phyloP scores from a whole-genome alignment of 768 basidiomycete genomes.

The Rhodosporidiobolus odoratus region DNA sequence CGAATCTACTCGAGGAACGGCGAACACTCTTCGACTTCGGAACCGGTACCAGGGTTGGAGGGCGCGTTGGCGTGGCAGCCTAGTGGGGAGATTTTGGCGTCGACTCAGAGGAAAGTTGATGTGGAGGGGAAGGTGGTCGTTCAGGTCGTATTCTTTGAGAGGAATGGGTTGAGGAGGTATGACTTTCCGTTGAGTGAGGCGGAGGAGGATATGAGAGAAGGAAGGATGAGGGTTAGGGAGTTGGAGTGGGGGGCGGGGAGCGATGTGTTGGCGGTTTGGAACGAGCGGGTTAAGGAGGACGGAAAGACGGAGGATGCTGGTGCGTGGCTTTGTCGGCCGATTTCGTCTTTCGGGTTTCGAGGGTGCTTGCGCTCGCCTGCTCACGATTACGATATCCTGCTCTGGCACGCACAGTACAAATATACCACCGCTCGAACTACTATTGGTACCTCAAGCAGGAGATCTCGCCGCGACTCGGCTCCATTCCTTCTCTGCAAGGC shows the following conservation, averaged over 20 bases:
- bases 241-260: conserved; percentile 85
- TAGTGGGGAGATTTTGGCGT: conserved; percentile 75
- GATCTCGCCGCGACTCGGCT: conserved; percentile 51
- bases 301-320: conserved; percentile 58
- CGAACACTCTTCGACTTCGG: conserved; percentile 68
- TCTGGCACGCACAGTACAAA: conserved; percentile 61
- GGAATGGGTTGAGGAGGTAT: conserved; percentile 87
- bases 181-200: conserved; percentile 63
- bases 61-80: conserved; percentile 77
- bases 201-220: conserved; percentile 54
- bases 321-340: conserved; percentile 47
- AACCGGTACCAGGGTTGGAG: conserved; percentile 75
- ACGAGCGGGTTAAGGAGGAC: conserved; percentile 54
- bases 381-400: neutral
- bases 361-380: too few relatives aligned
- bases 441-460: conserved; percentile 98
- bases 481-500: conserved; percentile 43
- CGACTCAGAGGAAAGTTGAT: conserved; percentile 67
- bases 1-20: conserved; percentile 73
- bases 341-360: neutral
- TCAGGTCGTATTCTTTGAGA: conserved; percentile 88
- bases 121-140: conserved; percentile 60
- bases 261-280: conserved; percentile 75
- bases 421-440: conserved; percentile 93
- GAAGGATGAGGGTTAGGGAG: conserved; percentile 60